phyloP scores from a whole-genome alignment of 2,329 filamentous ascomycete genomes.

The Curvularia hawaiiensis region DNA sequence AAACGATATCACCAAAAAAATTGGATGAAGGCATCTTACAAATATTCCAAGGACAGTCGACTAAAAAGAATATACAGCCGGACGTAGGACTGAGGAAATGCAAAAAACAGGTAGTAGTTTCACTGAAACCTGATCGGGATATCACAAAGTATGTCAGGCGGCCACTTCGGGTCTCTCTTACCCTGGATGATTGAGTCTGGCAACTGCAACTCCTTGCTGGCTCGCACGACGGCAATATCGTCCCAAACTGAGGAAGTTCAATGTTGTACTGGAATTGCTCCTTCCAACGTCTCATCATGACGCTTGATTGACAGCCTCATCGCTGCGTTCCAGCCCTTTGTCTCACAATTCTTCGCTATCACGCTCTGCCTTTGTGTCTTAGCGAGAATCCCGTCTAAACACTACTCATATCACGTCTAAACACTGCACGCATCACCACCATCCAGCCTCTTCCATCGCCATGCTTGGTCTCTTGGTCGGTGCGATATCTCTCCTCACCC shows the following conservation, averaged over 20 bases:
- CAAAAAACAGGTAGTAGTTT: neutral
- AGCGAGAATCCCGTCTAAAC: conserved; percentile 13
- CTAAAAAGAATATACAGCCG: neutral
- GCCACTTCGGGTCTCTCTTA: neutral
- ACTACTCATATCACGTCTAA: conserved; percentile 7
- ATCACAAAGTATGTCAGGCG: neutral
- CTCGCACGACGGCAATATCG: neutral
- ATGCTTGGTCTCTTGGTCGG: conserved; percentile 26
- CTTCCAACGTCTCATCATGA: neutral
- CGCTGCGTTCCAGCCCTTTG: conserved; percentile 9
- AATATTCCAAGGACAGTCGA: too few species aligned
- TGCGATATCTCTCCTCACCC: conserved; percentile 24
- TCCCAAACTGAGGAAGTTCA: neutral
- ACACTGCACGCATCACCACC: conserved; percentile 2
- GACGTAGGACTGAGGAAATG: neutral
- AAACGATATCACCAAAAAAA: neutral
- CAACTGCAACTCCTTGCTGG: neutral
- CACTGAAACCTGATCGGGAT: neutral
- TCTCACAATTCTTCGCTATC: conserved; percentile 19
- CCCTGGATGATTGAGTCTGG: neutral
- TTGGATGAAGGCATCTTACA: neutral
- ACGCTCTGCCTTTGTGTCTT: conserved; percentile 15
- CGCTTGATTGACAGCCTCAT: conserved; percentile 3
- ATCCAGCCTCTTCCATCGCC: conserved; percentile 1
- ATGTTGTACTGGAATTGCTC: neutral